Evolutionary conservation across 2,329 filamentous ascomycete species (phyloP), one percentile per base, ranked within the genome.

Genomic region (Colletotrichum coccodes): DNA sequence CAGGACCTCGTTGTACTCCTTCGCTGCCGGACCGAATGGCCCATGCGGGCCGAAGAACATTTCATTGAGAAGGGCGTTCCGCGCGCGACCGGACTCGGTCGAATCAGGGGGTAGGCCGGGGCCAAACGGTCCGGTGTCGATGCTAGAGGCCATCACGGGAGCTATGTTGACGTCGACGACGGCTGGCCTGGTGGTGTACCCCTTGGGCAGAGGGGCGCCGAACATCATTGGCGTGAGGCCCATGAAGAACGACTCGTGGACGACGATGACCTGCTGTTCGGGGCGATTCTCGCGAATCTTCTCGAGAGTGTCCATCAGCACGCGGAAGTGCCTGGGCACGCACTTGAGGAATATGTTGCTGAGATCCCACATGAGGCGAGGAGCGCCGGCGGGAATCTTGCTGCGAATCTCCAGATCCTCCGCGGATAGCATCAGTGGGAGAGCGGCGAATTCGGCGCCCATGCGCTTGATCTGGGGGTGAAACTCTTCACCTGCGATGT

Each of bases 221-320:
- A 77, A 72, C 1, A 73, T 71, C 57, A 83, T 78, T 0, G 84
- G 82, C 0, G 79, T 68, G 12, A 76, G 70, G 0, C 81, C 83
- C 61, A 78, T 74, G 50, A 78, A 81, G 3, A 77, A 72, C 3
- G 76, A 74, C 71, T 87, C 85, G 38, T 76, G 76, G n/a, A 87
- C 59, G 14, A 85, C 73, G 23, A 87, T 70, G 32, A 87, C 76
- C 34, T 82, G 76, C 9, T 80, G 76, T 4, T 68, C 70, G 3
- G 79, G 77, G 36, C 81, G 75, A 2, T 75, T 63, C 8, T 75
- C 73, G 3, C 76, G 75, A 34, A 80, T 68, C 4, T 71, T 73
- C 72, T 78, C 77, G 16, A 84, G 80, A 3, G 78, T 75, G 11
- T 64, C 67, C 62, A 80, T 79, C 7, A 82, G 50, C 6, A 76